phyloP scores from a whole-genome alignment of 202 grass and related monocot genomes.

The Carex arenaria region DNA sequence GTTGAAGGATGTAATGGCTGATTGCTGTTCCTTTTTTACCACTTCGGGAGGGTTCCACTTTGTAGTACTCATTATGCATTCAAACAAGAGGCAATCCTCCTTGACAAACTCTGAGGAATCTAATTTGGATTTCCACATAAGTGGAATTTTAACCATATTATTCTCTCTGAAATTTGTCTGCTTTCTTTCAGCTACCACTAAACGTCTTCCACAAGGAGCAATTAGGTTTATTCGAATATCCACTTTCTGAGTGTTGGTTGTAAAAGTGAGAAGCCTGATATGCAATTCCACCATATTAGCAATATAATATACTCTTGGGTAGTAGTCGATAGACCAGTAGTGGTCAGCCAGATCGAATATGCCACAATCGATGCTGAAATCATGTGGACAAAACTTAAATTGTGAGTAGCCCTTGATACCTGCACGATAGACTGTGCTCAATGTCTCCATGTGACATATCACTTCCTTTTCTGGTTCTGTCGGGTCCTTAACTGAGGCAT shows the following conservation, averaged over 20 bases:
- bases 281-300: background rate
- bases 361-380: background rate
- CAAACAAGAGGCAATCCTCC: background rate
- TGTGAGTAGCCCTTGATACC: background rate
- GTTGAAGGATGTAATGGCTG: too few species aligned
- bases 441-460: background rate
- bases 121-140: background rate
- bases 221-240: background rate
- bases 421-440: background rate
- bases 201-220: background rate
- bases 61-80: background rate
- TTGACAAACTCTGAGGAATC: background rate
- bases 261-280: background rate
- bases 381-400: background rate
- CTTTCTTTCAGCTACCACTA: background rate
- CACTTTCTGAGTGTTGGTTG: background rate
- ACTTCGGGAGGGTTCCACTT: background rate
- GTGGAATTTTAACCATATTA: background rate
- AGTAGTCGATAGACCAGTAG: background rate
- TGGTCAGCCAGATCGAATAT: background rate
- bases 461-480: background rate
- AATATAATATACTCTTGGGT: background rate
- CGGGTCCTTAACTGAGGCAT: too few species aligned
- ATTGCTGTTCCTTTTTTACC: background rate
- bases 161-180: background rate